A percentile compares a stretch with the other conserved stretches of the same genome.
phyloP scores from a whole-genome alignment of 2,329 filamentous ascomycete genomes.

The Xenoacremonium recifei region DNA sequence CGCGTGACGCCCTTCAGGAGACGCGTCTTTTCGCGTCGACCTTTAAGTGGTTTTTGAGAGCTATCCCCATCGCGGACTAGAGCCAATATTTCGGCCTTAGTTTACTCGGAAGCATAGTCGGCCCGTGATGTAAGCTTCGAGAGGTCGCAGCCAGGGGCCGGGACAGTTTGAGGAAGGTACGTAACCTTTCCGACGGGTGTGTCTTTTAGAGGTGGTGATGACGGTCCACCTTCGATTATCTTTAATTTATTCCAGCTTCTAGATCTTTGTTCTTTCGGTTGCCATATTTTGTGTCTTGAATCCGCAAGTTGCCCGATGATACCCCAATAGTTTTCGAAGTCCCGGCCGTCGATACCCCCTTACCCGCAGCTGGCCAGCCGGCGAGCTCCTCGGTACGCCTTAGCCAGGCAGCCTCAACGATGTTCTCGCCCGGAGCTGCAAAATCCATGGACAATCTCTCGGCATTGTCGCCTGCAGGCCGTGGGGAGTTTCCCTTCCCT shows the following conservation, averaged over 20 bases:
- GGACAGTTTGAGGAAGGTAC: conserved; percentile 1
- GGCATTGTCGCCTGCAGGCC: conserved; percentile 48
- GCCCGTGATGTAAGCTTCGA: too few species aligned
- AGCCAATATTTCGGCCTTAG: too few species aligned
- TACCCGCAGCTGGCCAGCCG: conserved; percentile 33
- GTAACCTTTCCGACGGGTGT: background rate
- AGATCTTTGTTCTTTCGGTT: conserved; percentile 12
- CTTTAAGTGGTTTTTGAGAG: conserved; percentile 33
- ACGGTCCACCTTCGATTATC: conserved; percentile 19
- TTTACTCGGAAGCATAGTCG: too few species aligned
- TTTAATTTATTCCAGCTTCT: conserved; percentile 16
- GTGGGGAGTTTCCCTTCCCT: conserved; percentile 58
- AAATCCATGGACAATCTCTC: conserved; percentile 66
- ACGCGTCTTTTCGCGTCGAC: conserved; percentile 24
- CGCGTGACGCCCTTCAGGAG: too few species aligned
- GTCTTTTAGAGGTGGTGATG: conserved; percentile 10
- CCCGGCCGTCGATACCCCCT: conserved; percentile 33
- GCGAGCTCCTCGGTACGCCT: conserved; percentile 25
- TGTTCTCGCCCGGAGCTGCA: conserved; percentile 59
- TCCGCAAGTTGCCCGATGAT: conserved; percentile 53
- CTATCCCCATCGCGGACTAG: too few species aligned
- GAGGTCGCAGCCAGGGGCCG: too few species aligned
- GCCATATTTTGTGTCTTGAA: too few species aligned
- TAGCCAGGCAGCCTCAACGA: conserved; percentile 36
- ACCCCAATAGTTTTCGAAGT: conserved; percentile 40